Evolutionary conservation across 495 filamentous ascomycete species (phyloP).

Genomic region (Aspergillus mulundensis): DNA sequence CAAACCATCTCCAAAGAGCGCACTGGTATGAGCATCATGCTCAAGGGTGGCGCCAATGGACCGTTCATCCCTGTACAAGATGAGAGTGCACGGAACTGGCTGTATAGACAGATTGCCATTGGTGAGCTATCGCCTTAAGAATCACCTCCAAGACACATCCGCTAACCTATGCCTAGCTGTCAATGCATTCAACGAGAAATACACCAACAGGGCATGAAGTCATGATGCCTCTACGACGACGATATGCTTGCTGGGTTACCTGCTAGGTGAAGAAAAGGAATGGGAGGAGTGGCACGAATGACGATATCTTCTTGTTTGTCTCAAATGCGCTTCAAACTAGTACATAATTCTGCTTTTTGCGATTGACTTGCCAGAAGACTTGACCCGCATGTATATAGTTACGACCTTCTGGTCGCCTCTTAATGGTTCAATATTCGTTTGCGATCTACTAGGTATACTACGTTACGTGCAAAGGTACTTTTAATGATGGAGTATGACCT

Average conservation of each 20-base stretch:
- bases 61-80: slow-evolving; percentile 92
- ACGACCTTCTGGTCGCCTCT: neutral
- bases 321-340: neutral
- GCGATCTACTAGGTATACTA: neutral
- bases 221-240: neutral
- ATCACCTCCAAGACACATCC: neutral
- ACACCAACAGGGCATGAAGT: slow-evolving; percentile 36
- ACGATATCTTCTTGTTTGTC: neutral
- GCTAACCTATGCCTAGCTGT: slow-evolving; percentile 44
- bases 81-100: slow-evolving; percentile 81
- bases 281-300: neutral
- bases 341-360: neutral
- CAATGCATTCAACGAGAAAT: slow-evolving; percentile 68
- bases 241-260: neutral
- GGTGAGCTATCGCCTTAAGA: slow-evolving; percentile 27
- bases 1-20: slow-evolving; percentile 96
- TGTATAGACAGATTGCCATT: slow-evolving; percentile 70
- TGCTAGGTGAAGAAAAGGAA: neutral
- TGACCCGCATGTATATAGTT: neutral
- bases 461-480: no score
- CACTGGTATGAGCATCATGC: slow-evolving; percentile 82
- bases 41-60: slow-evolving; percentile 87
- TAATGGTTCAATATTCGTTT: neutral
- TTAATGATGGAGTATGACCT: no score
- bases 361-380: neutral